Conservation (phyloP, 75 land plant genomes). For the Azolla pinnata region DNA sequence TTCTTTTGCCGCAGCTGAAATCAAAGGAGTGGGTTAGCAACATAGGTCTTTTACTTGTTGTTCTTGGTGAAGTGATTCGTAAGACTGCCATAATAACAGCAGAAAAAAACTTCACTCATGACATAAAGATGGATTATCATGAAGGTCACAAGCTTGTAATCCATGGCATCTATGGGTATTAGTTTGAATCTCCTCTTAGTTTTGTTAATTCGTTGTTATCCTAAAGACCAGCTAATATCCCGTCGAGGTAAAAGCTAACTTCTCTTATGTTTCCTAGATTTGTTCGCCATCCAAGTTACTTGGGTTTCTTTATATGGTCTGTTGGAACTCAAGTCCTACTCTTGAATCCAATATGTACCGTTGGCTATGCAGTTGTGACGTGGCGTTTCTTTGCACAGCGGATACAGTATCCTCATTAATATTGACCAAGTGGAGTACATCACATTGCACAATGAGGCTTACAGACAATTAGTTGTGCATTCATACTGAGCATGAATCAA, state of each 20-base stretch:
- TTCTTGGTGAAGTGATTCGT: slow-evolving; percentile 61
- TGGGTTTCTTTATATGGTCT: slow-evolving; percentile 82
- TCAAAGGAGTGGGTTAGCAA: slow-evolving; percentile 47
- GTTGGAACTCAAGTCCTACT: slow-evolving; percentile 84
- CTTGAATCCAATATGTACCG: slow-evolving; percentile 58
- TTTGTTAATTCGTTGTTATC: background rate
- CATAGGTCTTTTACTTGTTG: slow-evolving; percentile 56
- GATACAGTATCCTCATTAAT: slow-evolving; percentile 70
- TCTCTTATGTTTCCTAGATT: slow-evolving; percentile 27
- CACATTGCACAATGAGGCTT: no score
- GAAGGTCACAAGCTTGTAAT: slow-evolving; percentile 69
- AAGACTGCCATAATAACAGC: slow-evolving; percentile 78
- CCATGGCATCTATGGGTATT: slow-evolving; percentile 69
- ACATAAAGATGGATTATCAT: slow-evolving; percentile 45
- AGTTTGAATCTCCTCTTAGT: background rate
- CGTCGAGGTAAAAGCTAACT: background rate
- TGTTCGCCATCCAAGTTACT: slow-evolving; percentile 84
- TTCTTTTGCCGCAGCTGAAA: slow-evolving; percentile 46
- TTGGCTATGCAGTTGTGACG: slow-evolving; percentile 50
- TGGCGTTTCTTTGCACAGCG: slow-evolving; percentile 66
- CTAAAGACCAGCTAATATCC: background rate
- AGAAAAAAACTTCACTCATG: slow-evolving; percentile 65
- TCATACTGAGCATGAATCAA: no score
- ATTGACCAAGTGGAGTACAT: no score
- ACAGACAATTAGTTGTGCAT: no score